Percentiles rank a stretch among this genome's conserved stretches.
Evolutionary conservation across 768 basidiomycete species (phyloP).

Genomic region (Pulveroboletus ravenelii): DNA sequence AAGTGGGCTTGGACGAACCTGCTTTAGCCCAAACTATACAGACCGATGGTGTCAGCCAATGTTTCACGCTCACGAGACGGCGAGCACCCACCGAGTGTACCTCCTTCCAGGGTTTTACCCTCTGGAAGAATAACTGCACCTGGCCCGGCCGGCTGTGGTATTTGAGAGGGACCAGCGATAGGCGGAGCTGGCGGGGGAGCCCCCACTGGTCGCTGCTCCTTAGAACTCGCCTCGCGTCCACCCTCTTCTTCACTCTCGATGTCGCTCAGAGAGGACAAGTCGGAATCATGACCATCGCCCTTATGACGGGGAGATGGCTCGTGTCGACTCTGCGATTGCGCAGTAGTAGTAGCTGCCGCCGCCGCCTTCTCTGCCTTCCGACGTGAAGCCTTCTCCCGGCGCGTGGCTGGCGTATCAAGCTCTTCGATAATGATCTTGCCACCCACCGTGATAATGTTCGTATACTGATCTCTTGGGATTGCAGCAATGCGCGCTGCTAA

Average conservation of each 20-base stretch:
- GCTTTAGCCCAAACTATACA: constrained; percentile 79
- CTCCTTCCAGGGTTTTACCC: constrained; percentile 41
- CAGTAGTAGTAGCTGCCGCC: constrained; percentile 21
- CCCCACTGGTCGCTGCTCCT: constrained; percentile 3
- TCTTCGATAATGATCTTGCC: constrained; percentile 64
- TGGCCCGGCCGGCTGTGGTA: constrained; percentile 19
- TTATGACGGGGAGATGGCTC: not conserved
- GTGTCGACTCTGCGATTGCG: constrained; percentile 1
- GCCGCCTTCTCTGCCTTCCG: constrained; percentile 39
- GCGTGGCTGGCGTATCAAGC: constrained; percentile 66
- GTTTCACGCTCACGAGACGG: not conserved
- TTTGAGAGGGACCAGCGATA: constrained; percentile 5
- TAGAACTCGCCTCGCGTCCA: constrained; percentile 1
- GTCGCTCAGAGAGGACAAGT: constrained; percentile 45
- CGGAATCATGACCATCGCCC: constrained; percentile 32
- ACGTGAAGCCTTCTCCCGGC: constrained; percentile 51
- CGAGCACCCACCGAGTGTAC: constrained; percentile 57
- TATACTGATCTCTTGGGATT: constrained; percentile 27
- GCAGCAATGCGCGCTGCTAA: constrained; percentile 26
- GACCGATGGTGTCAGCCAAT: not conserved
- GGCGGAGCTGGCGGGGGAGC: not conserved
- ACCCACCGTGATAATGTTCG: constrained; percentile 32
- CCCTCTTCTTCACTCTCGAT: constrained; percentile 32
- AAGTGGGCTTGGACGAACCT: constrained; percentile 35
- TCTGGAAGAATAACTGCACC: constrained; percentile 33